Conservation (phyloP, 2,329 filamentous ascomycete genomes). For the Beauveria australis region DNA sequence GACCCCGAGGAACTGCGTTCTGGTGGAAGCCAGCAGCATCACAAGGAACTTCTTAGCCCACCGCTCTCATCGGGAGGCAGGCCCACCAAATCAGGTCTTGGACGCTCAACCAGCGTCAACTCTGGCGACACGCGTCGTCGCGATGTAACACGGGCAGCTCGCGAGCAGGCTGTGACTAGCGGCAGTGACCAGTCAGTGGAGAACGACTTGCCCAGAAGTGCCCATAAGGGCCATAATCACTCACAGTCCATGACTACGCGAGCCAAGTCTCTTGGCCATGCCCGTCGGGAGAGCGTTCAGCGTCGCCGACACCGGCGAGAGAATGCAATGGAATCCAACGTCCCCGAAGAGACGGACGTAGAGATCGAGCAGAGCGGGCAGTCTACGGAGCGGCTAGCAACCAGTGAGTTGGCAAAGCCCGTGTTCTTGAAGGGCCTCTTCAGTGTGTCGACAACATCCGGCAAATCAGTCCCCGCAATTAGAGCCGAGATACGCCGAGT, state of each 20-base stretch:
- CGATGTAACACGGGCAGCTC: conserved; percentile 36
- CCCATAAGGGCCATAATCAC: conserved; percentile 42
- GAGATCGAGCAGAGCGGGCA: conserved; percentile 58
- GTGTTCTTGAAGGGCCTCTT: conserved; percentile 95
- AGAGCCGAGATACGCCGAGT: conserved; percentile 86
- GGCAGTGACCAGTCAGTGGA: conserved; percentile 68
- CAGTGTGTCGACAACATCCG: conserved; percentile 93
- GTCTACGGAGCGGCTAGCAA: conserved; percentile 54
- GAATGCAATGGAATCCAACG: conserved; percentile 63
- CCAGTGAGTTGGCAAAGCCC: conserved; percentile 78
- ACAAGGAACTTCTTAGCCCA: conserved; percentile 70
- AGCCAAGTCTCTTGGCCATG: conserved; percentile 83
- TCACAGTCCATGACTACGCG: conserved; percentile 58
- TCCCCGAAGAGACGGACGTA: conserved; percentile 84
- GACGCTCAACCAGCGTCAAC: conserved; percentile 85
- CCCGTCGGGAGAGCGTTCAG: conserved; percentile 85
- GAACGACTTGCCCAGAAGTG: conserved; percentile 43
- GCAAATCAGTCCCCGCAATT: conserved; percentile 79
- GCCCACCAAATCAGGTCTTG: conserved; percentile 60
- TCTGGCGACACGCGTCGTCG: conserved; percentile 73
- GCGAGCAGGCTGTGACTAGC: conserved; percentile 65
- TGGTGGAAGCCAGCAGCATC: conserved; percentile 60
- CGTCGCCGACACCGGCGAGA: conserved; percentile 69
- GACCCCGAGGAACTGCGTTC: conserved; percentile 46
- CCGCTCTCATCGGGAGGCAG: conserved; percentile 55